Evolutionary conservation across 2,329 filamentous ascomycete genomes (phyloP).

Genomic region (Phaeosphaeria sp.): DNA sequence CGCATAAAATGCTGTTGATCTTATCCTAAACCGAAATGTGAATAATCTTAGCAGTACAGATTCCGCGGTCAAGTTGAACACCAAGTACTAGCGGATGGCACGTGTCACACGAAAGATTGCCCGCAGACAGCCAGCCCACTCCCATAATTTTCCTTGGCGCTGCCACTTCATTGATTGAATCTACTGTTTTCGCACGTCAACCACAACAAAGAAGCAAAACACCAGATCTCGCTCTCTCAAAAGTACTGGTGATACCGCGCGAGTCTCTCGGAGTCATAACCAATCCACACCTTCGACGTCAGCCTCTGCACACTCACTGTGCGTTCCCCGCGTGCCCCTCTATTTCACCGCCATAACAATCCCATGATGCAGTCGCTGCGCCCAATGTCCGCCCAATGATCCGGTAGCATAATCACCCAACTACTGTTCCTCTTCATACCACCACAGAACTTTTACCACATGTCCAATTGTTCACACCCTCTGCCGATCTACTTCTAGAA

Average conservation of each 20-base stretch:
- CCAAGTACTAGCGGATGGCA: conserved; percentile 10
- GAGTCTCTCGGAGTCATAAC: background rate
- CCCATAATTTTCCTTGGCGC: conserved; percentile 16
- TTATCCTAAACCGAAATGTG: background rate
- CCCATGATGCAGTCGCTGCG: conserved; percentile 42
- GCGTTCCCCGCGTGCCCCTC: conserved; percentile 39
- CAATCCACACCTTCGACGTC: conserved; percentile 8
- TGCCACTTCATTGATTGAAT: conserved; percentile 21
- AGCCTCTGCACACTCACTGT: conserved; percentile 24
- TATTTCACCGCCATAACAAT: conserved; percentile 45
- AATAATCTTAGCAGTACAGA: background rate
- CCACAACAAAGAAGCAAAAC: conserved; percentile 21
- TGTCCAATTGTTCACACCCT: conserved; percentile 20
- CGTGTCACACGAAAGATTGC: conserved; percentile 25
- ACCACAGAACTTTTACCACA: conserved; percentile 25
- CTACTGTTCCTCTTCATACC: conserved; percentile 18
- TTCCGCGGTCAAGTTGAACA: background rate
- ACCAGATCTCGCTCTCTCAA: conserved; percentile 1
- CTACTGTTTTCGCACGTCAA: conserved; percentile 21
- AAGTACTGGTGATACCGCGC: background rate
- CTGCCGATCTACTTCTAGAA: conserved; percentile 23
- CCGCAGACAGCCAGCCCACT: conserved; percentile 20
- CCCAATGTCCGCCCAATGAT: conserved; percentile 42
- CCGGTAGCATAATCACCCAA: conserved; percentile 41
- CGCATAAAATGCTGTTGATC: too few relatives aligned